These are phyloP conservation scores for Schwanniomyces yamadae DNA, from an alignment of 805 yeast species.

Conservation along the genomic window DNA sequence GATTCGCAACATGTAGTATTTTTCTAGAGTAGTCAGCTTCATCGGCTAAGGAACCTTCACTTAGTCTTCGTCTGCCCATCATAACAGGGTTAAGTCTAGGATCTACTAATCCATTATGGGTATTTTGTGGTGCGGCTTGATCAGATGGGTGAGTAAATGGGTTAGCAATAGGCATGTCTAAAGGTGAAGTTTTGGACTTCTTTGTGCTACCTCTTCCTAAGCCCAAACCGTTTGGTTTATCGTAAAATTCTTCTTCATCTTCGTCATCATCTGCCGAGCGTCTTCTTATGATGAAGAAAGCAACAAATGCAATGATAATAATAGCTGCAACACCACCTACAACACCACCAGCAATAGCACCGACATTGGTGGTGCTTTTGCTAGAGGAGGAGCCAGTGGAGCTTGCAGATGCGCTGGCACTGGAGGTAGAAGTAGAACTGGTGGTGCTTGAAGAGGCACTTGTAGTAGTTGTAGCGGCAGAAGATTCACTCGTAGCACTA, in stretches of 20 bases:
- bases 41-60: constrained; percentile 85
- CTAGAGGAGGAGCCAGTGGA: constrained; percentile 4
- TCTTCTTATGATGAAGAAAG: constrained; percentile 33
- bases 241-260: constrained; percentile 38
- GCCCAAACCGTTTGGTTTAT: constrained; percentile 21
- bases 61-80: constrained; percentile 79
- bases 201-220: constrained; percentile 19
- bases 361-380: constrained; percentile 27
- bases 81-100: constrained; percentile 72
- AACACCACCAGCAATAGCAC: constrained; percentile 45
- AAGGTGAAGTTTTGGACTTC: constrained; percentile 21
- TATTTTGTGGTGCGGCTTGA: constrained; percentile 16
- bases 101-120: constrained; percentile 36
- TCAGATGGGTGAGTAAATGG: constrained; percentile 67
- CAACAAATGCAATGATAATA: constrained; percentile 19
- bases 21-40: constrained; percentile 73
- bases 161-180: constrained; percentile 47
- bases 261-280: constrained; percentile 28
- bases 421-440: constrained; percentile 3
- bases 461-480: constrained; percentile 1
- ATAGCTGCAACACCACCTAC: constrained; percentile 42
- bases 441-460: constrained; percentile 6
- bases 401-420: constrained; percentile 5
- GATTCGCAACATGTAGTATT: constrained; percentile 83
- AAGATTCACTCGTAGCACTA: constrained; percentile 9